phyloP scores from a whole-genome alignment of 768 basidiomycete species.

The Pulveroboletus sp. region DNA sequence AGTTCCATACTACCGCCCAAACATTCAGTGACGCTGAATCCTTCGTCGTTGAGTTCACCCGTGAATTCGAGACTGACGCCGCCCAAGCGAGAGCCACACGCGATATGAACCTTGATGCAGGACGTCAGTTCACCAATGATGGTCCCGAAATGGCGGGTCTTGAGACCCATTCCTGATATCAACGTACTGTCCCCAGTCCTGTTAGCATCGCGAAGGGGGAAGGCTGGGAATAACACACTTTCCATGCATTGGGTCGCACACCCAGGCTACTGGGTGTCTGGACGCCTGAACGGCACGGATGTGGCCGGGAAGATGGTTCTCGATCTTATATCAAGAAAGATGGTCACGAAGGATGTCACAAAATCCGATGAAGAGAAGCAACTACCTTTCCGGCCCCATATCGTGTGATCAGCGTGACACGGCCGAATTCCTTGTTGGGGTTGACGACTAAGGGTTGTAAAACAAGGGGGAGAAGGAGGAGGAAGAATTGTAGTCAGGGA shows the following conservation, averaged over 20 bases:
- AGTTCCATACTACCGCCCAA: slow-evolving; percentile 96
- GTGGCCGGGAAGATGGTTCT: slow-evolving; percentile 68
- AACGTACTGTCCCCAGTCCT: slow-evolving; percentile 56
- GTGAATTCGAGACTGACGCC: slow-evolving; percentile 90
- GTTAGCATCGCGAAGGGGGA: background rate
- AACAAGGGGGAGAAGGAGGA: background rate
- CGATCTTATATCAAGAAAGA: slow-evolving; percentile 49
- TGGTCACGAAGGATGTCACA: background rate
- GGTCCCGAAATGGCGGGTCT: slow-evolving; percentile 85
- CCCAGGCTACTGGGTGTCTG: slow-evolving; percentile 87
- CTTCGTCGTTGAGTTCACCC: slow-evolving; percentile 85
- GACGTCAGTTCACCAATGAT: slow-evolving; percentile 85
- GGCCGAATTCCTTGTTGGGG: slow-evolving; percentile 74
- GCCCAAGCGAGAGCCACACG: slow-evolving; percentile 69
- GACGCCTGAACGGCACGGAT: slow-evolving; percentile 77
- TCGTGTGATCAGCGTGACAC: slow-evolving; percentile 86
- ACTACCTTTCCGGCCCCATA: slow-evolving; percentile 85
- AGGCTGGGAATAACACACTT: slow-evolving; percentile 55
- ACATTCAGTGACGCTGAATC: slow-evolving; percentile 95
- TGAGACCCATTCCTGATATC: slow-evolving; percentile 74
- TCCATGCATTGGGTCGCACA: slow-evolving; percentile 98
- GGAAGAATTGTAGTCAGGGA: background rate
- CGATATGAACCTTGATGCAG: slow-evolving; percentile 76
- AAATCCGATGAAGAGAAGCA: background rate
- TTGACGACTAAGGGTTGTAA: slow-evolving; percentile 63